Conservation (phyloP, 805 yeast species). For the Candida rishiriensis region DNA sequence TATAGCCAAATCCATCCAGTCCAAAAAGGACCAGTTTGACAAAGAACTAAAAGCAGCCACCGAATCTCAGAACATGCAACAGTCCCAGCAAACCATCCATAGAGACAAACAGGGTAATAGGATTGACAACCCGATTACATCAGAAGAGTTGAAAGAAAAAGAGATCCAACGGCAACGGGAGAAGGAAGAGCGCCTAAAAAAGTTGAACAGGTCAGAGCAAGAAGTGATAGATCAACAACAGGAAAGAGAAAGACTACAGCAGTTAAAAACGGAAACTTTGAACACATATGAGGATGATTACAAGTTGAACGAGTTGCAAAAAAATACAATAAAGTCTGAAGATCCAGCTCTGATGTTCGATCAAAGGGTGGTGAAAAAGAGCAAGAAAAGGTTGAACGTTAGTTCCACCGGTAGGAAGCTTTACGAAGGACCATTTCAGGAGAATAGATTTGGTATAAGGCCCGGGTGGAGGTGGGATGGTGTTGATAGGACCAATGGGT, state of each 20-base stretch:
- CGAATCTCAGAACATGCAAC: constrained; percentile 4
- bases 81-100: constrained; percentile 37
- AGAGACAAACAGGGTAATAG: constrained; percentile 60
- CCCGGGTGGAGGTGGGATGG: constrained; percentile 95
- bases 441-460: constrained; percentile 67
- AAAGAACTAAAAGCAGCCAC: constrained; percentile 26
- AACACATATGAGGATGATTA: constrained; percentile 34
- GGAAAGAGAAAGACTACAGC: constrained; percentile 27
- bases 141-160: constrained; percentile 8
- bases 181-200: constrained; percentile 23
- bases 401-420: constrained; percentile 47
- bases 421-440: constrained; percentile 51
- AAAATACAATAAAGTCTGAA: constrained; percentile 38
- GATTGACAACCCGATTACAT: constrained; percentile 4
- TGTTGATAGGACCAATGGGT: constrained; percentile 83
- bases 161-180: constrained; percentile 17
- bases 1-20: constrained; percentile 31
- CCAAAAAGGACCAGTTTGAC: constrained; percentile 16
- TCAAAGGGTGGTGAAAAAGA: constrained; percentile 19
- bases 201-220: constrained; percentile 35
- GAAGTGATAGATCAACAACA: constrained; percentile 28
- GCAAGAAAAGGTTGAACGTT: constrained; percentile 13
- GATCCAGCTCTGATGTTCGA: constrained; percentile 61
- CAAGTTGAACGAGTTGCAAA: constrained; percentile 33
- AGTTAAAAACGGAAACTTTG: constrained; percentile 22